A percentile compares a stretch with the other conserved stretches of the same genome.
Conservation (phyloP, 2,329 filamentous ascomycete genomes). For the Phialemonium atrogriseum region DNA sequence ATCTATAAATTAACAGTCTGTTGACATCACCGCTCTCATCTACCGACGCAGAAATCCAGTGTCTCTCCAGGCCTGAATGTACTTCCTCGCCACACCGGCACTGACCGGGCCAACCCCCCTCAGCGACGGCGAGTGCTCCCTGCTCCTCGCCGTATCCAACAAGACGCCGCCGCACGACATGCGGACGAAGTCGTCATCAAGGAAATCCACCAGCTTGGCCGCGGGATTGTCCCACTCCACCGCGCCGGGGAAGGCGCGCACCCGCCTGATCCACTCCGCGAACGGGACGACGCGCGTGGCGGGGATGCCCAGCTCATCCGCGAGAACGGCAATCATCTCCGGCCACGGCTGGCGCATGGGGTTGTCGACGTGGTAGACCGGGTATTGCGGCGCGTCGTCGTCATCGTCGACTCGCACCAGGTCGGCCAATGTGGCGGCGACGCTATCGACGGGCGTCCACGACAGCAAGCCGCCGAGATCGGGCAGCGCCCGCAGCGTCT, state of each 20-base stretch:
- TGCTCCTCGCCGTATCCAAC: conserved; percentile 15
- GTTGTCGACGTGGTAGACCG: conserved; percentile 22
- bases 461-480: conserved; percentile 27
- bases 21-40: too few relatives aligned
- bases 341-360: conserved; percentile 19
- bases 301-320: conserved; percentile 14
- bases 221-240: conserved; percentile 17
- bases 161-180: conserved; percentile 22
- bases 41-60: conserved; percentile 11
- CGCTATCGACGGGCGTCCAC: conserved; percentile 37
- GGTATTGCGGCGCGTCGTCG: conserved; percentile 6
- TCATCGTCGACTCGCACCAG: conserved; percentile 10
- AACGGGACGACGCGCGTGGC: conserved; percentile 15
- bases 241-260: conserved; percentile 11
- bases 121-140: conserved; percentile 16
- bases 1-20: too few relatives aligned
- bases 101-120: conserved; percentile 12
- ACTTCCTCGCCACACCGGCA: conserved; percentile 11
- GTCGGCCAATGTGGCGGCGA: conserved; percentile 18
- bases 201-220: conserved; percentile 17
- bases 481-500: conserved; percentile 33
- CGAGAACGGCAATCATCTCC: conserved; percentile 13
- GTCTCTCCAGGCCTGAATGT: conserved; percentile 16
- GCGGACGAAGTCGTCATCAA: conserved; percentile 18
- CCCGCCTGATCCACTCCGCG: conserved; percentile 18